A percentile compares a stretch with the other conserved stretches of the same genome.
These are phyloP conservation scores for Panellus pusillus DNA, from an alignment of 768 basidiomycete genomes.

Conservation along the genomic window DNA sequence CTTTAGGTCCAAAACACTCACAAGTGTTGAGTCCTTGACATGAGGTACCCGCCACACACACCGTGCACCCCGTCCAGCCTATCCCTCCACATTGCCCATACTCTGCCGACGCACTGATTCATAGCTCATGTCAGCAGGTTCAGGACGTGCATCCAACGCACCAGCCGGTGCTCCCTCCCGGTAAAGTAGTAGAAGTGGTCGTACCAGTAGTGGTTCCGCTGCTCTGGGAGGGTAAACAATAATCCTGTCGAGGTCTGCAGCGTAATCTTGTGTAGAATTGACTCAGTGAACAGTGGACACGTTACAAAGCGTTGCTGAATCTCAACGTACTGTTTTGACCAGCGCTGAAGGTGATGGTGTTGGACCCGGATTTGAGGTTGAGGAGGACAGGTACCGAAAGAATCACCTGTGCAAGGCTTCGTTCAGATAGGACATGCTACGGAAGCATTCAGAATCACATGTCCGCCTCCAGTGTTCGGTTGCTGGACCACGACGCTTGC, in stretches of 20 bases:
- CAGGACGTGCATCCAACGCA: too few species aligned
- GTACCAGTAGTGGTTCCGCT: too few species aligned
- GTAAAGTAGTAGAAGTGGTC: too few species aligned
- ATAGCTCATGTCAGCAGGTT: too few species aligned
- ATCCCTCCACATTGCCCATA: too few species aligned
- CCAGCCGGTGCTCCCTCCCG: too few species aligned
- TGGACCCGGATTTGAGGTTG: slow-evolving; percentile 47
- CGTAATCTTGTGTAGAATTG: slow-evolving; percentile 42
- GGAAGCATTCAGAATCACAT: slow-evolving; percentile 28
- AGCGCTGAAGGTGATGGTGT: slow-evolving; percentile 50
- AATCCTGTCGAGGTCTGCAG: slow-evolving; percentile 61
- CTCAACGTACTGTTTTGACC: slow-evolving; percentile 48
- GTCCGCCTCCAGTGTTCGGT: slow-evolving; percentile 55
- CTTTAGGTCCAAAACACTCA: too few species aligned
- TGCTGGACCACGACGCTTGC: slow-evolving; percentile 53
- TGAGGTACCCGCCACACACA: too few species aligned
- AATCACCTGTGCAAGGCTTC: slow-evolving; percentile 39
- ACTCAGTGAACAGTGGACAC: neutral
- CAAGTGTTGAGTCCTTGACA: too few species aligned
- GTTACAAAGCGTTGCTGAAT: neutral
- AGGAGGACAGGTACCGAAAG: slow-evolving; percentile 59
- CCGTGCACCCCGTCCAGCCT: too few species aligned
- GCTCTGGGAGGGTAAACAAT: slow-evolving; percentile 42
- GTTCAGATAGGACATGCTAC: neutral
- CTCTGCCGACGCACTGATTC: too few species aligned